Conservation (phyloP, 805 yeast genomes). For the Kazachstania taianensis region DNA sequence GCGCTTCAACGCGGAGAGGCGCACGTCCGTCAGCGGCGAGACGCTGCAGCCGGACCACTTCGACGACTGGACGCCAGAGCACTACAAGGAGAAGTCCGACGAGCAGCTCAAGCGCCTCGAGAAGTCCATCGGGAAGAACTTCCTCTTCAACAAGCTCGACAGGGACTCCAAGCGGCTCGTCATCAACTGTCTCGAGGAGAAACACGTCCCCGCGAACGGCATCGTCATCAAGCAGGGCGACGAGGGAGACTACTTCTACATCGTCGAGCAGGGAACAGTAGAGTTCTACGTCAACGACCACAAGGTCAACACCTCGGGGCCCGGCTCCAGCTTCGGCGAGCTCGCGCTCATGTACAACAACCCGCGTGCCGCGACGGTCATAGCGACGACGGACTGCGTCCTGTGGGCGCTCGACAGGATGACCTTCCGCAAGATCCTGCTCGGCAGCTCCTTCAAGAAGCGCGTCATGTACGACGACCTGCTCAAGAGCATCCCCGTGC, state of each 20-base stretch:
- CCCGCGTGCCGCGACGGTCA: constrained; percentile 93
- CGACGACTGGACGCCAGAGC: constrained; percentile 66
- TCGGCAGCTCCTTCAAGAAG: constrained; percentile 85
- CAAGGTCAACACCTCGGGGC: constrained; percentile 63
- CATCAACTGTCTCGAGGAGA: constrained; percentile 74
- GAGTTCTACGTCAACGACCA: constrained; percentile 60
- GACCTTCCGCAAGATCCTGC: constrained; percentile 82
- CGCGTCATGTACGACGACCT: constrained; percentile 85
- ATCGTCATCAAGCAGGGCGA: constrained; percentile 32
- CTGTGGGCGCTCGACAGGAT: constrained; percentile 91
- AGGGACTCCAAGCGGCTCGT: constrained; percentile 67
- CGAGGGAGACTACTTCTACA: constrained; percentile 16
- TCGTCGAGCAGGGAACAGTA: constrained; percentile 48
- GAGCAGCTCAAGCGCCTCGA: constrained; percentile 62
- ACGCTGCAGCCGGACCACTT: constrained; percentile 68
- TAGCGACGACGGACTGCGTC: constrained; percentile 58
- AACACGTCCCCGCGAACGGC: constrained; percentile 45
- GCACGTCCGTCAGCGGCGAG: constrained; percentile 88
- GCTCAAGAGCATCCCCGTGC: constrained; percentile 75
- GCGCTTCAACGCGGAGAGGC: constrained; percentile 66
- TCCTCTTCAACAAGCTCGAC: constrained; percentile 77
- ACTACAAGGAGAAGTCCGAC: constrained; percentile 41
- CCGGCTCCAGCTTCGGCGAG: constrained; percentile 92
- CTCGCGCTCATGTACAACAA: constrained; percentile 95
- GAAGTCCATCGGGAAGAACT: constrained; percentile 65